Base-by-base conservation (phyloP, 1,139 yeast species). In the Meyerozyma carpophila region DNA sequence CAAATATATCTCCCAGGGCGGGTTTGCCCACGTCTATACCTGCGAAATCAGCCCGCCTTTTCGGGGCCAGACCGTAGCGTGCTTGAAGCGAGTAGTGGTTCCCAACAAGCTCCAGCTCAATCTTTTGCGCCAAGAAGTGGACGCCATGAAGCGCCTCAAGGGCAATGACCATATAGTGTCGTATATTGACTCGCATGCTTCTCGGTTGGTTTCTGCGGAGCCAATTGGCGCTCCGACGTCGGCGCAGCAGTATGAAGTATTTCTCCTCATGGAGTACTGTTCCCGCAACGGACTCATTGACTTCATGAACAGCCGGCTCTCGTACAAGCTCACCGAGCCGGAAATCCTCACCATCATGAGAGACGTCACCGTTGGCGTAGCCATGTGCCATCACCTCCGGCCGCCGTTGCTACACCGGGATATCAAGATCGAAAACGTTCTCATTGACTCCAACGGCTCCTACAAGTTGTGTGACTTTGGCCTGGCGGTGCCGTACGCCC, bases 401-500 rank as follows among this genome's bases (percentile, higher is more conserved):
- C 91, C 89, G 10, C 91, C 95, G 1, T 71, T 93, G 54, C 78
- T 93, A 37, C 99, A 93, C 63, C 75, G 98, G 43, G 99, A 93
- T 65, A 84, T 93, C 55, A 93, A 93, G 66, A 91, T 94, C 53
- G 99, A 93, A 63, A 93, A 93, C 61, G 97, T 93, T 6, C 73
- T 93, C 50, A 84, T 93, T 27, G 86, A 89, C 53, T 77, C 72
- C 3, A 72, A 81, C 39, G 85, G 88, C 41, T 77, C 77, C 43
- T 94, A 79, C 63, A 93, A 91, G 62, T 68, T 93, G 36, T 86
- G 96, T 61, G 99, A 93, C 65, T 93, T 93, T 68, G 99, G 99
- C 1, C 89, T 97, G 1, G 87, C 96, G 0, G 84, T 91, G 21
- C 79, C 77, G 16, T 82, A 80, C 46, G 66, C 79, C 51, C 75